phyloP scores from a whole-genome alignment of 805 yeast species.

The Metschnikowia proteae region DNA sequence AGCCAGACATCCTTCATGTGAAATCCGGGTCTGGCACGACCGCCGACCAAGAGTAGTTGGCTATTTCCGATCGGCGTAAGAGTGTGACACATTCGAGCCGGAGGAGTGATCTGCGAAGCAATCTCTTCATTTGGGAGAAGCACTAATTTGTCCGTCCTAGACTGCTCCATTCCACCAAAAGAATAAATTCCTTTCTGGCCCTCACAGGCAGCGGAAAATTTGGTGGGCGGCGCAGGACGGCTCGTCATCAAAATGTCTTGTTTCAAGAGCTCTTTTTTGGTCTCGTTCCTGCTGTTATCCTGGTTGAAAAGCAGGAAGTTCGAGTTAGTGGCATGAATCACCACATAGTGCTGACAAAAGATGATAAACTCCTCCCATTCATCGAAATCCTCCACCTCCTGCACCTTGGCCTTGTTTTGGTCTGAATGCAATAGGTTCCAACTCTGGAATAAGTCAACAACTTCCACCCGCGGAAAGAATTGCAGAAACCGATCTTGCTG shows the following conservation, averaged over 20 bases:
- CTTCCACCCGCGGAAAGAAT: constrained; percentile 50
- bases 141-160: constrained; percentile 17
- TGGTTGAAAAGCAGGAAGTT: background rate
- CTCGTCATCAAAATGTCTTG: background rate
- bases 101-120: constrained; percentile 17
- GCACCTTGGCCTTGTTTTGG: constrained; percentile 39
- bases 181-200: constrained; percentile 16
- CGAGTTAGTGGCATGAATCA: constrained; percentile 58
- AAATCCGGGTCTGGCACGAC: constrained; percentile 58
- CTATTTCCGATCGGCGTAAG: constrained; percentile 31
- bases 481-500: constrained; percentile 49
- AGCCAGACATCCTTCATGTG: constrained; percentile 33
- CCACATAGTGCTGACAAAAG: constrained; percentile 71
- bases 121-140: background rate
- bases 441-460: constrained; percentile 51
- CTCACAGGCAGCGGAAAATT: constrained; percentile 40
- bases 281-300: too few species aligned
- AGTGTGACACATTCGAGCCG: constrained; percentile 58
- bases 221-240: constrained; percentile 23
- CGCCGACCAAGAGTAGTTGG: constrained; percentile 52
- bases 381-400: constrained; percentile 63
- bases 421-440: constrained; percentile 49
- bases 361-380: constrained; percentile 80
- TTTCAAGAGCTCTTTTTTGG: background rate
- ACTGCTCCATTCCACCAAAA: constrained; percentile 40